A percentile compares a stretch with the other conserved stretches of the same genome.
phyloP scores from a whole-genome alignment of 2,329 filamentous ascomycete genomes.

The Magnaporthales sp. region DNA sequence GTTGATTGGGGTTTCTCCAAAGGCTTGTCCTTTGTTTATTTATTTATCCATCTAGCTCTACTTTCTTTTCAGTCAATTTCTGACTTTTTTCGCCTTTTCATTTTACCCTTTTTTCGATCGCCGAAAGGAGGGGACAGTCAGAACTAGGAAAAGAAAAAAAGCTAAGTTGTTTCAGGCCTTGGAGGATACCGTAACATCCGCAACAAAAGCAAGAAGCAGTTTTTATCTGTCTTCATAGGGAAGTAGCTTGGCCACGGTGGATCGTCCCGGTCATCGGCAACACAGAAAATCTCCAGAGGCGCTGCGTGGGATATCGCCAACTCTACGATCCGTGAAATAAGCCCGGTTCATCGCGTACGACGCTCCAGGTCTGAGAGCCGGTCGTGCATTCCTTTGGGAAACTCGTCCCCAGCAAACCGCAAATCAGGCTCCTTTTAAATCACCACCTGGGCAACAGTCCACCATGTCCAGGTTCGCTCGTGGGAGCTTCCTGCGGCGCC shows the following conservation, averaged over 20 bases:
- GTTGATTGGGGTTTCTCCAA: background rate
- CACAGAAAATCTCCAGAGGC: background rate
- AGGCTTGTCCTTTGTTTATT: background rate
- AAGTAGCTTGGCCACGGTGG: background rate
- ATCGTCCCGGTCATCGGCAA: background rate
- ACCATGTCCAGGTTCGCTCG: constrained; percentile 7
- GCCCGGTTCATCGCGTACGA: background rate
- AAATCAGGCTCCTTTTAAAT: background rate
- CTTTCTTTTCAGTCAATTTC: background rate
- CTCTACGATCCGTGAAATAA: background rate
- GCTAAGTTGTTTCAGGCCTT: background rate
- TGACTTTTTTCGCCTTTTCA: background rate
- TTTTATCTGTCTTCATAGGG: background rate
- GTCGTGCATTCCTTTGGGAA: background rate
- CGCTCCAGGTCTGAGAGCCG: background rate
- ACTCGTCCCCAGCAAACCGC: too few species aligned
- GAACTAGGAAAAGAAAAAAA: background rate
- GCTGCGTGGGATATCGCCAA: background rate
- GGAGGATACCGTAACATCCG: background rate
- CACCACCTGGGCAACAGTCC: background rate
- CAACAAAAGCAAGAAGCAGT: background rate
- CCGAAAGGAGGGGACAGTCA: background rate
- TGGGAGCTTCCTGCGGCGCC: constrained; percentile 27
- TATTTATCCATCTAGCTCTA: background rate
- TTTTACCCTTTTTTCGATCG: background rate